phyloP scores from a whole-genome alignment of 164 flowering plant species.

The Protea cynaroides region DNA sequence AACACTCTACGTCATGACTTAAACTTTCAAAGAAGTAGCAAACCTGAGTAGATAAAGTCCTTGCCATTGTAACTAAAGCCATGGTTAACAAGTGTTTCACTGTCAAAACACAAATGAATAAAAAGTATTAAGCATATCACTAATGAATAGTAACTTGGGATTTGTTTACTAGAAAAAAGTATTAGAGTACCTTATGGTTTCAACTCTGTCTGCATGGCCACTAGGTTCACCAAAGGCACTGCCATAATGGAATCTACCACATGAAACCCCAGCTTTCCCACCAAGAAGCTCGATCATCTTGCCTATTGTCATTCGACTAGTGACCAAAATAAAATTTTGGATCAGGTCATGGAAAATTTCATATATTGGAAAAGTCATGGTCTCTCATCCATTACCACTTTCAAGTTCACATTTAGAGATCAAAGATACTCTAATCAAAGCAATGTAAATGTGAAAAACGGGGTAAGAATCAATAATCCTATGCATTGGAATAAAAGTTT shows the following conservation, averaged over 20 bases:
- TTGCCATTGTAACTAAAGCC: slow-evolving; percentile 96
- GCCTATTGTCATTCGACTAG: slow-evolving; percentile 98
- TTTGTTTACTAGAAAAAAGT: neutral
- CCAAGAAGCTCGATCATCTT: slow-evolving; percentile 99
- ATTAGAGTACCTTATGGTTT: slow-evolving; percentile 64
- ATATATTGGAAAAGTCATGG: too few relatives aligned
- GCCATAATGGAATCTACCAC: slow-evolving; percentile 94
- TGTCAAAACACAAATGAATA: slow-evolving; percentile 23
- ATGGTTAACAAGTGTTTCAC: slow-evolving; percentile 80
- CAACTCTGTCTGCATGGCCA: slow-evolving; percentile 97
- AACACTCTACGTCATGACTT: too few relatives aligned
- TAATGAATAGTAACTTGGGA: neutral
- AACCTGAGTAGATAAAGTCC: slow-evolving; percentile 91
- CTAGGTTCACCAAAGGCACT: slow-evolving; percentile 99
- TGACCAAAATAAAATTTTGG: slow-evolving; percentile 10
- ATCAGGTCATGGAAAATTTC: neutral
- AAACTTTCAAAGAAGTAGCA: neutral
- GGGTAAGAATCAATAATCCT: too few relatives aligned
- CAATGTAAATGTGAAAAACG: too few relatives aligned
- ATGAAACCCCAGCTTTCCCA: slow-evolving; percentile 92
- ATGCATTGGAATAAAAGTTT: too few relatives aligned
- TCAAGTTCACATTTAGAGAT: too few relatives aligned
- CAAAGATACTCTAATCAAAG: too few relatives aligned
- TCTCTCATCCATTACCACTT: too few relatives aligned
- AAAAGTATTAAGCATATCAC: slow-evolving; percentile 1